Evolutionary conservation across 2,329 filamentous ascomycete genomes (phyloP), one percentile per base, ranked within the genome.

Genomic region (Neophaeococcomyces aloes): DNA sequence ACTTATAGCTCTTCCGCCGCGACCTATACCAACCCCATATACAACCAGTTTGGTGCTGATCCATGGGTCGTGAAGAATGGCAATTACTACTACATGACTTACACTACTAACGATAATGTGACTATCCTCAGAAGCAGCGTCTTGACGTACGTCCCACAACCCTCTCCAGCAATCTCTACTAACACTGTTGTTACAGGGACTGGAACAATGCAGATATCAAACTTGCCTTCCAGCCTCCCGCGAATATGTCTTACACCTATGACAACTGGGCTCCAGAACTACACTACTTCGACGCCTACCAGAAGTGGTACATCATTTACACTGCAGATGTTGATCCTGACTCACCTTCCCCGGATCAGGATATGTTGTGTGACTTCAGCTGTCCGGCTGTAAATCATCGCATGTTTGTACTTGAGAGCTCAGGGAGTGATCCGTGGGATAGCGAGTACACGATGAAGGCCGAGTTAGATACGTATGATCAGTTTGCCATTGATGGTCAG

Each of bases 401-500:
- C 15, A 73, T 73, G 69, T 72, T 65, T 51, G 67, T 71, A 1
- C 60, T 72, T 13, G 65, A 70, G 52, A 61, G 64, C 29, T 56
- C 57, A 5, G 60, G 60, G 2, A 49, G 60, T 1, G 65, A 71
- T 50, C 67, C 68, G 0, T 72, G 69, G 69, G 59, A 57, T 0
- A 62, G 65, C 13, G 57, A 57, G 23, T 74, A 66, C 52, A 61
- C 57, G 3, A 59, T 67, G 56, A 70, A 71, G 42, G 53, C 62
- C 30, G 59, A 70, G 50, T 60, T 74, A 14, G 59, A 72, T 50
- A 73, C 70, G 0, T 73, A 64, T 50, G 62, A 72, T 48, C 70
- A 74, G 47, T 74, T 74, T 49, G 68, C 69, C 17, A 73, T 74
- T 46, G 70, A 74, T 44, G 70, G n/a, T n/a, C n/a, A n/a, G n/a